Base-by-base conservation (phyloP, 805 yeast genomes). In the Starmera quercuum region DNA sequence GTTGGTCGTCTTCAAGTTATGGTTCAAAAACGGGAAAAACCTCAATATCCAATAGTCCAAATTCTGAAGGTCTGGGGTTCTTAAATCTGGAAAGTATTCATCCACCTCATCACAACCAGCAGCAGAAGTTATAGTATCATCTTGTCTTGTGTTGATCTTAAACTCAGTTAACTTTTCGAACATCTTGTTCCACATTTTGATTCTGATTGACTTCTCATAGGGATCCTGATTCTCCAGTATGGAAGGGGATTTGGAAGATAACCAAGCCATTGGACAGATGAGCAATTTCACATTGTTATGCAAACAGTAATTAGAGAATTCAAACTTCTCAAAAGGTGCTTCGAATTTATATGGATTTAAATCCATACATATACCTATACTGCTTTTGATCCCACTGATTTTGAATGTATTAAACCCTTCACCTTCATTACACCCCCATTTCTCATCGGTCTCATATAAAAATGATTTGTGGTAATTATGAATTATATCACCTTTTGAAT, bases 361-460 rank as follows among this genome's bases (percentile, higher is more conserved):
- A 58, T 88, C 97, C 97, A 88, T 88, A 53, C 97, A 88, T 6
- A 88, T 86, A 0, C 96, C 97, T 35, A 88, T 64, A 22, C 78
- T 68, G 2, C 81, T 61, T 23, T 54, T 66, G 6, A 72, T 44
- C 17, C 57, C 58, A 32, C 37, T 40, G 22, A 49, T 17, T 18
- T 48, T 63, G 31, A 81, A 71, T 1, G 69, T 53, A 18, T 61
- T 56, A 47, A 86, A 87, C 0, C 75, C 76, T 2, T 52, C 57
- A 31, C 80, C 78, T 48, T 83, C 94, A 2, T 50, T 40, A 35
- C 86, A 78, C 0, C 92, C 95, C 92, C 94, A 87, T 0, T 46
- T 59, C 37, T 79, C 81, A 52, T 88, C 97, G 0, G 94, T 74
- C 35, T 77, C 78, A 53, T 82, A 88, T 9, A 88, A 53, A 47